Base-by-base conservation (phyloP, 352 stramenopile species). In the Phytopythium vexans region DNA sequence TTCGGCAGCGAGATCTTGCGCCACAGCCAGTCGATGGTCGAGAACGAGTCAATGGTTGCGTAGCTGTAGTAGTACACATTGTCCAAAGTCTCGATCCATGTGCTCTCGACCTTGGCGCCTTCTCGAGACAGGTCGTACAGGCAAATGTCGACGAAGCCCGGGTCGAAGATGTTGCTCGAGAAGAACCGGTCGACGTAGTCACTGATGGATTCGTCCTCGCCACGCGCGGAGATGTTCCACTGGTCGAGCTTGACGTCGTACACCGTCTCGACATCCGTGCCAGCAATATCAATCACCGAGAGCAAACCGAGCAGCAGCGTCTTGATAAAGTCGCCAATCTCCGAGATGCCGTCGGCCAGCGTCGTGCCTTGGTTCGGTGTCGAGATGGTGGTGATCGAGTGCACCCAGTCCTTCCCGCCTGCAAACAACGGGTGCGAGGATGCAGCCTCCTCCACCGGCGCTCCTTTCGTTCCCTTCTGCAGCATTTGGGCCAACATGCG, bases 401-500 rank as follows among this genome's bases (percentile, higher is more conserved):
- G 67, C 35, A 88, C 59, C 74, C 77, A 88, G 40, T 86, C 65
- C 31, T 76, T 57, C 0, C 73, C 74, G 38, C 73, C 70, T 12
- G 62, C 49, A 34, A 88, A 86, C n/a, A 87, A 39, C 8, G 63
- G 44, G 15, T 67, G 62, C 1, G 70, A 68, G 11, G 59, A 52
- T 0, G 66, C n/a, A 4, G 42, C 54, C 33, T 78, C 64, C 10
- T 64, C 65, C 2, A 69, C 53, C 0, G 70, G 74, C 0, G 77
- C 67, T 11, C 73, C 74, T 4, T 51, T 68, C 1, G 52, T 71
- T n/a, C 80, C 81, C 15, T 86, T 73, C 32, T 66, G 59, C 4
- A 91, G 69, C 36, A 91, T 41, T 42, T 89, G 71, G 32, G 79
- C 49, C 34, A 91, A 52, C 77, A 88, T 91, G 14, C 81, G 75